Evolutionary conservation across 371 early-diverging fungal species (phyloP), one percentile per base, ranked within the genome.

Genomic region (Conidiobolus incongruus): DNA sequence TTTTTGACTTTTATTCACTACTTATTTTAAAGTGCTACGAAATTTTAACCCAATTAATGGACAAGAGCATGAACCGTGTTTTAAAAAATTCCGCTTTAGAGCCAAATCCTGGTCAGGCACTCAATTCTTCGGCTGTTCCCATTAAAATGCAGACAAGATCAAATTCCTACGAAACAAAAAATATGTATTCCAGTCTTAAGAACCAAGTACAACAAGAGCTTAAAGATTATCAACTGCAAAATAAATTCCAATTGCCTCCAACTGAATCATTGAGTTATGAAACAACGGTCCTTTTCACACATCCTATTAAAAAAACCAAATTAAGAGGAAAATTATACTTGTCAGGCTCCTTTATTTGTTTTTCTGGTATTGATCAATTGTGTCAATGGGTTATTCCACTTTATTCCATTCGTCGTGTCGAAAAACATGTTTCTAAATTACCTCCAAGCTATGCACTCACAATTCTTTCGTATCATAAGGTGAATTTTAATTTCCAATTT

Each of bases 331-430:
- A 62, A 29, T 51, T 91, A 23, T 75, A 63, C 45, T 55, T 95
- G 35, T 87, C 90, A 1, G 76, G 81, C 46, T 70, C 77, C 1
- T 93, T 84, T 48, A 49, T 92, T 17, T 74, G 85, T 31, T 95
- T 85, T 52, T 52, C 60, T n/a, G 74, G 86, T 20, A 59, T 47
- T 2, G 68, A 71, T 23, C 55, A 54, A 34, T 49, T 62, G 6
- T n/a, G 79, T 46, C 67, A 75, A 32, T 51, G 82, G 15, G 75
- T 77, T 0, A 56, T 93, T 22, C 96, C 92, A 5, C 70, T 90
- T 34, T 87, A 73, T 50, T 81, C 87, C 10, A 70, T 95, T 34
- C 81, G 87, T 38, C 67, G 86, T 4, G 86, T 95, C 1, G 94
- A 93, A 52, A 65, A 80, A 26, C 57, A 81, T 44, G 66, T 62